Evolutionary conservation across 441 rosid species (phyloP), one percentile per base, ranked within the genome.

Genomic region (Croton laevigatus): DNA sequence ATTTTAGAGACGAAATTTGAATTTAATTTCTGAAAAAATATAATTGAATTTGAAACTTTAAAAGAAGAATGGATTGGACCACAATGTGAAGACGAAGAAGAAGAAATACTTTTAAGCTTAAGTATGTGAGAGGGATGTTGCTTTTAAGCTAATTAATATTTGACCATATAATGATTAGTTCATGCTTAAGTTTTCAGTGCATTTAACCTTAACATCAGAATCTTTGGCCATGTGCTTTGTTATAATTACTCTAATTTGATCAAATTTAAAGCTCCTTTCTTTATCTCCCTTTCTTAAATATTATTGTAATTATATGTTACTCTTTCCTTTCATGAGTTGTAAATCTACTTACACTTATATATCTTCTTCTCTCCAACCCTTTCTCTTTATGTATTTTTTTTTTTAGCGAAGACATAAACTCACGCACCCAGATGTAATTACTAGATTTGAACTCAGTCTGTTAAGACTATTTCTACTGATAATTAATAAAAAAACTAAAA

Each of bases 181-280:
- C 36, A 13, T 7, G 45, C 57, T 64, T 19, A 52, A 70, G 17
- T 63, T 42, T 46, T 45, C 17, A 38, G 14, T 65, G 45, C 45
- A 65, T 32, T 34, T 52, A 49, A 65, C 34, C 12, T 23, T 23
- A 52, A 4, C 55, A 53, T 42, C 8, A 53, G 64, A 64, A 57
- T 71, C 54, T 64, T 64, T 64, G 54, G 22, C 36, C 69, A 71
- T 71, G 75, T 64, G 75, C 63, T 40, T 42, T 58, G 65, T 36
- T 40, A 57, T 72, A 45, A 72, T 71, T n/a, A 42, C 69, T 19
- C 42, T 4, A 71, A 52, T 54, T 70, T 49, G 11, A 20, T 17
- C 49, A 38, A n/a, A 63, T 64, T 27, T 22, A 55, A 22, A 32
- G 27, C 44, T 27, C 13, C 51, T 45, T 12, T 45, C 14, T 45